Conservation (phyloP, 73 alveolate species). For the Paramecium caudatum region DNA sequence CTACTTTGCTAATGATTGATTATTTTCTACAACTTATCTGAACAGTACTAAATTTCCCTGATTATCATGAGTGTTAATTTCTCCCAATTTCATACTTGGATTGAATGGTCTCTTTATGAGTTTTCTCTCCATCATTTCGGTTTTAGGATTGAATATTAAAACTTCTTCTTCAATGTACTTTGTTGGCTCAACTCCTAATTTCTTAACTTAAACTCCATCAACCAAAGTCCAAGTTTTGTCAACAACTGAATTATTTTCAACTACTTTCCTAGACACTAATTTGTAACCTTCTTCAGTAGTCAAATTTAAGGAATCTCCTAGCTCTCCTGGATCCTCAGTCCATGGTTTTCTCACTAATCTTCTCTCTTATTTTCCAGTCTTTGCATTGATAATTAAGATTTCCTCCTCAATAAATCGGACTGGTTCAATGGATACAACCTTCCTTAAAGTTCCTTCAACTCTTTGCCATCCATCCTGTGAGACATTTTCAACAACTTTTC, state of each 20-base stretch:
- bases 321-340: constrained; percentile 15
- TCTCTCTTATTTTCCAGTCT: constrained; percentile 36
- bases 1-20: background rate
- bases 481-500: constrained; percentile 1
- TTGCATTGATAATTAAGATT: background rate
- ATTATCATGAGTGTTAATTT: background rate
- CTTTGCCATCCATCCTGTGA: constrained; percentile 24
- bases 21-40: constrained; percentile 2
- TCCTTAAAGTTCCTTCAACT: background rate
- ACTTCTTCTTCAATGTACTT: constrained; percentile 42
- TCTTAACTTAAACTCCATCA: constrained; percentile 19
- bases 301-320: constrained; percentile 5
- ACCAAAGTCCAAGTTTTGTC: background rate
- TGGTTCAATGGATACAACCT: constrained; percentile 25
- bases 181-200: background rate
- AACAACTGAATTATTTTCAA: background rate
- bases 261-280: background rate
- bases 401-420: background rate
- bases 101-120: background rate
- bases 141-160: background rate
- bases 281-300: constrained; percentile 27
- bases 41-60: background rate
- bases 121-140: constrained; percentile 45
- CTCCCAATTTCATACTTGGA: background rate
- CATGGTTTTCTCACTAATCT: background rate